These are phyloP conservation scores for Hibiscus tridactylites DNA, from an alignment of 345 rosid species.

Conservation along the genomic window DNA sequence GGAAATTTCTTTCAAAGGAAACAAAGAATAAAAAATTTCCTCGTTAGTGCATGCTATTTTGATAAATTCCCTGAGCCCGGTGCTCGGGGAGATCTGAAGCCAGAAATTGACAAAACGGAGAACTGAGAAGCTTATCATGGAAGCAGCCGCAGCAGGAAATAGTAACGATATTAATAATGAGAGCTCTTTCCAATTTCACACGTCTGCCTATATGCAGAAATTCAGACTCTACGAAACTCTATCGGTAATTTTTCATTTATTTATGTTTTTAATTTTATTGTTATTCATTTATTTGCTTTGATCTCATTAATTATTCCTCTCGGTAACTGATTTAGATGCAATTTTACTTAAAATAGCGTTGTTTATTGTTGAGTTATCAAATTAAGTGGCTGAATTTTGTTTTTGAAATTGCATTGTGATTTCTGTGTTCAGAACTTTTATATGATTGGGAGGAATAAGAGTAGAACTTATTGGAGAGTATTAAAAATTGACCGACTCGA, in stretches of 20 bases:
- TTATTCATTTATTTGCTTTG: background rate
- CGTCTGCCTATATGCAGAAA: slow-evolving; percentile 39
- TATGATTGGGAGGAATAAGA: slow-evolving; percentile 70
- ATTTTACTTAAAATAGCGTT: background rate
- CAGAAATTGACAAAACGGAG: slow-evolving; percentile 1
- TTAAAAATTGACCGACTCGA: slow-evolving; percentile 66
- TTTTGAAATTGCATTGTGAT: background rate
- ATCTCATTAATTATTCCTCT: background rate
- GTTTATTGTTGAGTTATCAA: slow-evolving; percentile 1
- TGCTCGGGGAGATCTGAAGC: slow-evolving; percentile 57
- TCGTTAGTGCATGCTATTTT: slow-evolving; percentile 42
- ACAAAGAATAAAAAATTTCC: background rate
- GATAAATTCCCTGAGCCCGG: slow-evolving; percentile 61
- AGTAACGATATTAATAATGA: background rate
- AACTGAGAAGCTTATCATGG: slow-evolving; percentile 14
- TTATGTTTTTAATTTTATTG: background rate
- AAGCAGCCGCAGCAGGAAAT: slow-evolving; percentile 9
- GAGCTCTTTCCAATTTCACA: slow-evolving; percentile 10
- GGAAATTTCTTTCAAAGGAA: background rate
- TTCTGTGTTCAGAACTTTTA: slow-evolving; percentile 49
- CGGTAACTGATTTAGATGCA: background rate
- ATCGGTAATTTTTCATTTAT: slow-evolving; percentile 41
- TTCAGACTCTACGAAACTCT: slow-evolving; percentile 74
- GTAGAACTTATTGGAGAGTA: slow-evolving; percentile 66
- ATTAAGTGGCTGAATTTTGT: background rate